Evolutionary conservation across 129 eudicot species (phyloP).

Genomic region (Deinandra increscens): DNA sequence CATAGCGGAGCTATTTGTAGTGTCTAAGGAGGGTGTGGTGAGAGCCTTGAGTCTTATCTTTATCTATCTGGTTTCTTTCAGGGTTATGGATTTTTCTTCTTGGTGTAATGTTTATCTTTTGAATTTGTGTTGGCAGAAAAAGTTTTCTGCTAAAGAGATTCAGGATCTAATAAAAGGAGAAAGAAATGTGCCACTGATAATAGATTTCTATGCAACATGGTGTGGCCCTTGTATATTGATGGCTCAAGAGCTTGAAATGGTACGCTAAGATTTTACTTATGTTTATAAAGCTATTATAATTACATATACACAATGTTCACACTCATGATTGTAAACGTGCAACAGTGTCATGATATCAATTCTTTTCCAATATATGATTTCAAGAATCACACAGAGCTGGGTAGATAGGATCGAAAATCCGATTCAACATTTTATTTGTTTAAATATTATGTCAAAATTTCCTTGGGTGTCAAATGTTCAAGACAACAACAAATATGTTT

Average conservation of each 20-base stretch:
- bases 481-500: not conserved
- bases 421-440: not conserved
- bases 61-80: not conserved
- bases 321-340: not conserved
- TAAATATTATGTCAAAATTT: not conserved
- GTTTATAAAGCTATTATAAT: not conserved
- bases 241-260: constrained; percentile 99
- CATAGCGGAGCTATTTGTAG: too few relatives aligned
- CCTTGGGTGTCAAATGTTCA: not conserved
- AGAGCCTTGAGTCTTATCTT: too few relatives aligned
- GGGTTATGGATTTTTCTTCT: constrained; percentile 2
- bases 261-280: constrained; percentile 17
- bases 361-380: not conserved
- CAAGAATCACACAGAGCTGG: not conserved
- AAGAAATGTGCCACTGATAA: constrained; percentile 77
- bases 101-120: not conserved
- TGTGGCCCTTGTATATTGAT: constrained; percentile 95
- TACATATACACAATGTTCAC: not conserved
- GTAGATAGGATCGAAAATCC: not conserved
- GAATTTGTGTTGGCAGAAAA: constrained; percentile 57
- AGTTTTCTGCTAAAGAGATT: constrained; percentile 71
- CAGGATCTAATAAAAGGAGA: constrained; percentile 81
- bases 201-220: constrained; percentile 96
- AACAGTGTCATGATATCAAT: too few relatives aligned
- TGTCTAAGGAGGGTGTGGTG: too few relatives aligned